phyloP scores from a whole-genome alignment of 2,329 filamentous ascomycete species.

The Ramularia collo-cygni region DNA sequence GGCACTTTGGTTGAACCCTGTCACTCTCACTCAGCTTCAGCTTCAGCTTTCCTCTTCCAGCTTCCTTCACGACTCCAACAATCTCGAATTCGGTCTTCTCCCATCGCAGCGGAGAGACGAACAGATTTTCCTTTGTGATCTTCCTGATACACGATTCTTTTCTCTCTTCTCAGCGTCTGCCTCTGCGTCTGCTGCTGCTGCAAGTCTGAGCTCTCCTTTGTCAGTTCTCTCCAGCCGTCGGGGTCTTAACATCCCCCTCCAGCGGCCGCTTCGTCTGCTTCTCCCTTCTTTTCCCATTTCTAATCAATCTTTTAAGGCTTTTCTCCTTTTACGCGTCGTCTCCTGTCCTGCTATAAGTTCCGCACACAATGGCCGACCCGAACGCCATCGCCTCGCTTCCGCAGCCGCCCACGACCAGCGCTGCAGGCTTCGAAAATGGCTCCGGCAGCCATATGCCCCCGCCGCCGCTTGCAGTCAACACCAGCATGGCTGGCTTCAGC shows the following conservation, averaged over 20 bases:
- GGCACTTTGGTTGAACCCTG: too few relatives aligned
- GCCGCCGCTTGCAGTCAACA: constrained; percentile 58
- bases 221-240: background rate
- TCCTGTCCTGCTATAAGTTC: constrained; percentile 7
- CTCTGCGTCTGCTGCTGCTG: constrained; percentile 1
- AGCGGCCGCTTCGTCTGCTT: background rate
- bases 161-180: background rate
- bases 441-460: constrained; percentile 79
- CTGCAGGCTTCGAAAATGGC: constrained; percentile 65
- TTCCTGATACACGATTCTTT: background rate
- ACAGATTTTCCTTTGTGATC: background rate
- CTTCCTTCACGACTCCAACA: constrained; percentile 3
- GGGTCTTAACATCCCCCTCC: background rate
- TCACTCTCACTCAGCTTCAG: too few relatives aligned
- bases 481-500: constrained; percentile 35
- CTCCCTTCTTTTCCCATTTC: constrained; percentile 1
- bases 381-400: constrained; percentile 60
- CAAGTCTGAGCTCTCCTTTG: constrained; percentile 1
- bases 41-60: background rate
- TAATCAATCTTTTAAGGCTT: background rate
- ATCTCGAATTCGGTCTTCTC: too few relatives aligned
- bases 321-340: constrained; percentile 3
- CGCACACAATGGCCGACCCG: constrained; percentile 66
- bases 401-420: constrained; percentile 59
- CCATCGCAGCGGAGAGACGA: background rate